Evolutionary conservation across 768 basidiomycete species (phyloP).

Genomic region (Hebeloma cylindrosporum): DNA sequence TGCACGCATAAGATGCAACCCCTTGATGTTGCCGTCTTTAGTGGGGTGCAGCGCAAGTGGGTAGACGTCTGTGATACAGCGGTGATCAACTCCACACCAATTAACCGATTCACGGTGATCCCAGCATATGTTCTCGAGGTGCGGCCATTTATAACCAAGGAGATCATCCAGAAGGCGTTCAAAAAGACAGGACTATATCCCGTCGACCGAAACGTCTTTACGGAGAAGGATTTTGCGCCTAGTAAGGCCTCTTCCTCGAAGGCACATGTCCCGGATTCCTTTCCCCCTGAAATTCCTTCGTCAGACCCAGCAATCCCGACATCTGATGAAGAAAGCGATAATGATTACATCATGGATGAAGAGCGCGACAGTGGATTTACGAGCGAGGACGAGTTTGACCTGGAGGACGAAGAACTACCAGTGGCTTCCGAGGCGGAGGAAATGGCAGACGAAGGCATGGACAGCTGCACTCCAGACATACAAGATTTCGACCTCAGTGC

Average conservation of each 20-base stretch:
- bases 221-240: constrained; percentile 16
- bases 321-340: too few species aligned
- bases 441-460: too few species aligned
- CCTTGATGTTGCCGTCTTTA: constrained; percentile 34
- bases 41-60: constrained; percentile 8
- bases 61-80: neutral
- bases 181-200: constrained; percentile 25
- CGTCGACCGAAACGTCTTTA: constrained; percentile 20
- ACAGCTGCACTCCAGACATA: too few species aligned
- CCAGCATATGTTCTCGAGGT: constrained; percentile 8
- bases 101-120: constrained; percentile 18
- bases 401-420: too few species aligned
- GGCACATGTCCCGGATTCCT: constrained; percentile 12
- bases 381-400: too few species aligned
- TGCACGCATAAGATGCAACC: constrained; percentile 38
- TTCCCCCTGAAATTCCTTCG: constrained; percentile 8
- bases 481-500: too few species aligned
- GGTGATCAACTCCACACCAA: constrained; percentile 2
- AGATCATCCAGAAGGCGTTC: constrained; percentile 22
- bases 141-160: constrained; percentile 16
- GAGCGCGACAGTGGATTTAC: too few species aligned
- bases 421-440: too few species aligned
- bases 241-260: constrained; percentile 3
- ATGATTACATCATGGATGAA: too few species aligned
- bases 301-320: neutral